These are phyloP conservation scores for Ilex asprella DNA, from an alignment of 257 asterid genomes.

Conservation along the genomic window DNA sequence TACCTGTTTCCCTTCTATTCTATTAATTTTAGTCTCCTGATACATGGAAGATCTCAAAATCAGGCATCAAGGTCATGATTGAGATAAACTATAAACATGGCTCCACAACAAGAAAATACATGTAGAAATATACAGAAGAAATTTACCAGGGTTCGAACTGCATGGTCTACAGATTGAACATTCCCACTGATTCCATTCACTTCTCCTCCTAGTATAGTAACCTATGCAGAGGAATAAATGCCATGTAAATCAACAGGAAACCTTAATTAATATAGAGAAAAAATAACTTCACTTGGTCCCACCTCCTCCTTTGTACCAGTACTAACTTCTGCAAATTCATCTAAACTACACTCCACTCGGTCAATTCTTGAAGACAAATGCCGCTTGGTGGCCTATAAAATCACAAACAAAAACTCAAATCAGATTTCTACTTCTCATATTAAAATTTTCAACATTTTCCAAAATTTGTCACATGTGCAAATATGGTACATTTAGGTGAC, in stretches of 20 bases:
- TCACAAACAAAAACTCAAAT: constrained; percentile 11
- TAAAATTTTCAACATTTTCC: background rate
- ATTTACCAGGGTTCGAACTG: constrained; percentile 70
- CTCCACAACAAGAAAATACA: constrained; percentile 10
- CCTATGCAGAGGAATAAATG: constrained; percentile 33
- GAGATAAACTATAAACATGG: constrained; percentile 3
- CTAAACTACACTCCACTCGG: constrained; percentile 63
- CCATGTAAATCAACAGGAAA: constrained; percentile 10
- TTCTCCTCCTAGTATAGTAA: constrained; percentile 55
- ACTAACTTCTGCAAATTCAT: constrained; percentile 55
- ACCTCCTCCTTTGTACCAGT: constrained; percentile 69
- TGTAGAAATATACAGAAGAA: constrained; percentile 9
- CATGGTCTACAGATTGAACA: constrained; percentile 61
- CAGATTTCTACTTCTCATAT: background rate
- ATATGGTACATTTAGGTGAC: background rate
- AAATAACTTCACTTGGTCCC: constrained; percentile 19
- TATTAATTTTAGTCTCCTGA: constrained; percentile 77
- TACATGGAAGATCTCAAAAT: constrained; percentile 13
- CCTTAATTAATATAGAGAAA: constrained; percentile 4
- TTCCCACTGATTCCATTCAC: constrained; percentile 47
- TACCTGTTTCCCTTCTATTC: constrained; percentile 87
- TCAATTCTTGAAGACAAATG: constrained; percentile 68
- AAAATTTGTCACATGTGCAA: background rate
- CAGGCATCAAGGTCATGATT: constrained; percentile 14
- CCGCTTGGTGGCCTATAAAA: constrained; percentile 58